A percentile compares a stretch with the other conserved stretches of the same genome.
These are phyloP conservation scores for Aspergillus pseudoglaucus DNA, from an alignment of 2,329 filamentous ascomycete species.

Conservation along the genomic window DNA sequence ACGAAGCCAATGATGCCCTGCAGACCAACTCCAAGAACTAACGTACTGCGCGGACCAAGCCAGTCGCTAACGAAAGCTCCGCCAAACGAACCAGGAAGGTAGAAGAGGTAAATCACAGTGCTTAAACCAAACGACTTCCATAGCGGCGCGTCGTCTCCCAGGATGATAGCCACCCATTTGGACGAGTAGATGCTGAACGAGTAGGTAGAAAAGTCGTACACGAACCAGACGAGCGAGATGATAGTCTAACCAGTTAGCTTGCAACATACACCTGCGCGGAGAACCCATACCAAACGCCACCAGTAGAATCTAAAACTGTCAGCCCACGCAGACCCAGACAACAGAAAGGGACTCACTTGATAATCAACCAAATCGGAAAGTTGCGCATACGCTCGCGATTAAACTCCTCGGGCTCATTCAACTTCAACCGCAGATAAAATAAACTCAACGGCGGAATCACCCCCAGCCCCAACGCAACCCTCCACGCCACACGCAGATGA, in stretches of 20 bases:
- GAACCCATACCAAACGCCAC: conserved; percentile 51
- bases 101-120: conserved; percentile 81
- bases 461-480: conserved; percentile 70
- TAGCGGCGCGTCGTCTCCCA: conserved; percentile 55
- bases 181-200: conserved; percentile 81
- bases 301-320: conserved; percentile 61
- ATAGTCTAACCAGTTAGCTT: conserved; percentile 34
- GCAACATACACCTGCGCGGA: neutral
- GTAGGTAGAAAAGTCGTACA: conserved; percentile 81
- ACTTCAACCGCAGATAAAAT: conserved; percentile 62
- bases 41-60: conserved; percentile 68
- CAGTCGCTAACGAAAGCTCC: conserved; percentile 73
- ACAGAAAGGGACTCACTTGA: conserved; percentile 33
- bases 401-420: conserved; percentile 75
- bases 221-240: conserved; percentile 74
- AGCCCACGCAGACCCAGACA: conserved; percentile 33
- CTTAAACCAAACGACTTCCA: conserved; percentile 84
- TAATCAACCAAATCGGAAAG: conserved; percentile 46
- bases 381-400: conserved; percentile 63
- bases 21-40: conserved; percentile 62
- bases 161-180: conserved; percentile 52
- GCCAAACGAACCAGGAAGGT: conserved; percentile 72
- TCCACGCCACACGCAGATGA: conserved; percentile 71
- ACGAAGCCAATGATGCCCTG: conserved; percentile 80
- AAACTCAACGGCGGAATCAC: conserved; percentile 69